phyloP scores from a whole-genome alignment of 148 eudicot species.

The Fagopyrum homotropicum region DNA sequence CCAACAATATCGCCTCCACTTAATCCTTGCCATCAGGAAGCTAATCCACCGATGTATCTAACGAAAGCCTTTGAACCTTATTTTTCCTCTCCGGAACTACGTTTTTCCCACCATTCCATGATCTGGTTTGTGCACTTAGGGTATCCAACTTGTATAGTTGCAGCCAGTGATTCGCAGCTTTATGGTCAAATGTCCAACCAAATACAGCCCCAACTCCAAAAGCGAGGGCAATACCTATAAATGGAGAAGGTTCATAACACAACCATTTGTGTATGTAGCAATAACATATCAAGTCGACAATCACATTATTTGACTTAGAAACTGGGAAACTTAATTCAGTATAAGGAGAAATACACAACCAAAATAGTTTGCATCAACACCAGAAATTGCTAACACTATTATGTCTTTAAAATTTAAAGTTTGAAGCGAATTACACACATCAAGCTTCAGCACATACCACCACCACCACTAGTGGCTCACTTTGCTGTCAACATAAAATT shows the following conservation, averaged over 20 bases:
- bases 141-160: slow-evolving; percentile 78
- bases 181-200: too few relatives aligned
- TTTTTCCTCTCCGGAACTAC: slow-evolving; percentile 43
- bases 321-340: not conserved
- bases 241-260: too few relatives aligned
- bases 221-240: too few relatives aligned
- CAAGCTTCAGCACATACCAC: not conserved
- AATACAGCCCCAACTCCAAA: too few relatives aligned
- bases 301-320: not conserved
- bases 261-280: too few relatives aligned
- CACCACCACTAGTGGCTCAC: too few relatives aligned
- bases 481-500: too few relatives aligned
- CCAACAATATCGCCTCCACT: slow-evolving; percentile 78
- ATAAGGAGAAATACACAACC: not conserved
- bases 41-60: slow-evolving; percentile 40
- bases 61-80: slow-evolving; percentile 51
- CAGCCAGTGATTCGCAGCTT: slow-evolving; percentile 60
- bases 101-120: slow-evolving; percentile 62
- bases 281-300: not conserved
- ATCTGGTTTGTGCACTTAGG: slow-evolving; percentile 71
- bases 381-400: not conserved
- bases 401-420: not conserved
- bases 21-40: slow-evolving; percentile 84
- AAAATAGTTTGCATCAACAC: not conserved
- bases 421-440: not conserved